A percentile compares a stretch with the other conserved stretches of the same genome.
phyloP scores from a whole-genome alignment of 2,329 filamentous ascomycete species.

The Leptographium lundbergii region DNA sequence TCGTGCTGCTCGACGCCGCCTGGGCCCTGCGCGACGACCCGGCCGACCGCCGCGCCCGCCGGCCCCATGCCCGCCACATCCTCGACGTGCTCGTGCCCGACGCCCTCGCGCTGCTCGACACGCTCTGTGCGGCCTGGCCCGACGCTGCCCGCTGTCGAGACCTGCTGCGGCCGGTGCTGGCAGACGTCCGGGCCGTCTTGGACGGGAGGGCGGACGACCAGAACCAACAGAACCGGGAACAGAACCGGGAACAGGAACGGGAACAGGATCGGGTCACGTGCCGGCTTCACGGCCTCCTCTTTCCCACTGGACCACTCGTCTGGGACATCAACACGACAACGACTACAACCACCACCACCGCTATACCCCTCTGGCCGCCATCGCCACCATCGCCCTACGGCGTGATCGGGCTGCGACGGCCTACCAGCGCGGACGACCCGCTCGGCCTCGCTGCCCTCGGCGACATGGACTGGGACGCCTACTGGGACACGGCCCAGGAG shows the following conservation, averaged over 20 bases:
- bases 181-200: background rate
- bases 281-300: background rate
- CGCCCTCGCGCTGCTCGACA: background rate
- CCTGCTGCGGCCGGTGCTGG: background rate
- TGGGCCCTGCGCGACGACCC: background rate
- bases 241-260: too few relatives aligned
- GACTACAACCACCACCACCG: background rate
- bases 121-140: background rate
- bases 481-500: background rate
- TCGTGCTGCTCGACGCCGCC: slow-evolving; percentile 1
- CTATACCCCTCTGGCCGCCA: background rate
- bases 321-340: background rate
- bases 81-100: background rate
- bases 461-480: slow-evolving; percentile 2
- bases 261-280: too few relatives aligned
- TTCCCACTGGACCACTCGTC: background rate
- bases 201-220: background rate
- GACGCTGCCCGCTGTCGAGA: background rate
- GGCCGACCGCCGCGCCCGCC: background rate
- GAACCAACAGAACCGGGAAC: too few relatives aligned
- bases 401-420: background rate
- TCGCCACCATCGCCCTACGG: background rate
- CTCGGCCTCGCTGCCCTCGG: background rate
- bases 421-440: background rate
- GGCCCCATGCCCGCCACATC: background rate